Base-by-base conservation (phyloP, 2,329 filamentous ascomycete genomes). In the Pyrenophora tritici-repentis region DNA sequence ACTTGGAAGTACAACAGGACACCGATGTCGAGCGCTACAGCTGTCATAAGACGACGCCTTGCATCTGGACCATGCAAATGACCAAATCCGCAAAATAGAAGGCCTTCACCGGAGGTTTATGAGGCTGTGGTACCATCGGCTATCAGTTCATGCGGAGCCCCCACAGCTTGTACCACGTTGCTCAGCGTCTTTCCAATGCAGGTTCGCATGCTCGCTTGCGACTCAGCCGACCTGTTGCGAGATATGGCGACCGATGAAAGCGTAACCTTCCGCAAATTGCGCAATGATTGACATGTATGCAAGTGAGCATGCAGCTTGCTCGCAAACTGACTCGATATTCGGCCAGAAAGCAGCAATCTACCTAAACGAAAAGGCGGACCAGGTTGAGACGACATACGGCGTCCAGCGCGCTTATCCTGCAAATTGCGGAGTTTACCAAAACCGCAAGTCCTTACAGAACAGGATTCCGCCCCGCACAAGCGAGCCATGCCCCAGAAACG, bases 401-500 rank as follows among this genome's bases (percentile, higher is more conserved):
- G 42, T 39, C 14, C 47, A 59, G 35, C 47, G 54, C 55, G 57
- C 59, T 47, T 56, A 50, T 43, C 45, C 46, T 42, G 38, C 53
- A 48, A 53, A 47, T 46, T 41, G 43, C 48, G 38, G 43, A 46
- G 48, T 14, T 48, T 53, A 49, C 42, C 42, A 35, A 39, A 20
- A 13, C 6, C 12, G 35, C 35, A 22, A 17, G 17, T 40, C 39
- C 39, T 41, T 36, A 42, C 44, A 34, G 43, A 22, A 24, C n/a
- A 24, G n/a, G 36, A 35, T 22, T 33, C 40, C 42, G 39, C 50
- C 46, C 36, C 34, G 17, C 50, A 24, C 38, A 31, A 48, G 45
- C 50, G 40, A 49, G 26, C 26, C 26, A 13, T 29, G 26, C 26
- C 10, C 26, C 26, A 29, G 26, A 29, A 29, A 29, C 41, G 29